phyloP scores from a whole-genome alignment of 352 stramenopile genomes.

The Phytophthora kernoviae region DNA sequence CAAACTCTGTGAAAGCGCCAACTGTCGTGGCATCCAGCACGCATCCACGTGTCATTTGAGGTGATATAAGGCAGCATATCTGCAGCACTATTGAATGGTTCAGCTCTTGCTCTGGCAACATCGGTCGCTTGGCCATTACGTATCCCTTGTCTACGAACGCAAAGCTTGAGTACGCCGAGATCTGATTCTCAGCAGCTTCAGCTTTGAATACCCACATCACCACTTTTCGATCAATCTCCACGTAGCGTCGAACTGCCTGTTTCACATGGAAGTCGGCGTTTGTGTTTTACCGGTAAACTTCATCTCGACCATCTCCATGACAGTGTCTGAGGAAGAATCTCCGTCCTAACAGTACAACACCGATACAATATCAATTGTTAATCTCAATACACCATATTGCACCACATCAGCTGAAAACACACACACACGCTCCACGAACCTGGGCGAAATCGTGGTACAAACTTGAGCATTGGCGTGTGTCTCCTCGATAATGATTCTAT shows the following conservation, averaged over 20 bases:
- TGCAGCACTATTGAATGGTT: constrained; percentile 44
- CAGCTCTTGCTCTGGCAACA: constrained; percentile 16
- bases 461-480: constrained; percentile 25
- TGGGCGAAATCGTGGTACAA: constrained; percentile 22
- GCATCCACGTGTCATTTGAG: constrained; percentile 36
- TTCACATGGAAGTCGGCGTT: constrained; percentile 57
- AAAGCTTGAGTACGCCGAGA: constrained; percentile 45
- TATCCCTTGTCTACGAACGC: constrained; percentile 66
- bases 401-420: no score
- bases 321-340: constrained; percentile 43
- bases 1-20: constrained; percentile 50
- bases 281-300: constrained; percentile 58
- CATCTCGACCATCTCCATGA: constrained; percentile 60
- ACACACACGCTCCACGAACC: constrained; percentile 7
- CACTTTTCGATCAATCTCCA: constrained; percentile 55
- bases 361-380: constrained; percentile 13
- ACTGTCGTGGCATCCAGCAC: constrained; percentile 26
- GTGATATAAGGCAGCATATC: constrained; percentile 62
- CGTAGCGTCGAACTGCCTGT: constrained; percentile 58
- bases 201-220: constrained; percentile 66
- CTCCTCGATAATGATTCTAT: constrained; percentile 46
- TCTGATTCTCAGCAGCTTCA: constrained; percentile 40
- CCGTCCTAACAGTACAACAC: constrained; percentile 28
- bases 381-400: neutral
- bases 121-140: constrained; percentile 55